Evolutionary conservation across 495 filamentous ascomycete genomes (phyloP).

Genomic region (Xylaria acuta): DNA sequence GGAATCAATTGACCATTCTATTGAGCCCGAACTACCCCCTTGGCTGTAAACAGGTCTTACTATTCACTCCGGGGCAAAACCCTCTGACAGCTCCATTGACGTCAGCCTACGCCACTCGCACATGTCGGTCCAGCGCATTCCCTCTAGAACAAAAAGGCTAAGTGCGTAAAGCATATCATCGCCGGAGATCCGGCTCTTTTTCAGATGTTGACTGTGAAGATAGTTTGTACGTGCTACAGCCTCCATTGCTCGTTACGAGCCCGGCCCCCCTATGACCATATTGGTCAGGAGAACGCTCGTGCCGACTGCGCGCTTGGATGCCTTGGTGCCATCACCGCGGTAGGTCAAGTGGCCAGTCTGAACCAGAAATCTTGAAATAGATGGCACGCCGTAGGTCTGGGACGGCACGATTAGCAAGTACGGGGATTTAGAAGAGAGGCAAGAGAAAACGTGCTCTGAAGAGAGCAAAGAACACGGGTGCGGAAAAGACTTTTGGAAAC

Average conservation of each 20-base stretch:
- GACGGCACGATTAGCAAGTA: background rate
- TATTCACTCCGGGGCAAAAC: too few relatives aligned
- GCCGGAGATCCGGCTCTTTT: conserved; percentile 48
- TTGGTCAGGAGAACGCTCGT: conserved; percentile 63
- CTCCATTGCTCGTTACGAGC: conserved; percentile 38
- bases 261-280: conserved; percentile 48
- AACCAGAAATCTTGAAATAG: background rate
- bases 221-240: conserved; percentile 58
- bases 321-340: conserved; percentile 46
- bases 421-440: background rate
- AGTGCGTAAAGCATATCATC: conserved; percentile 55
- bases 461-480: background rate
- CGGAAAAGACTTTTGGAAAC: background rate
- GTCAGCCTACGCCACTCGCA: conserved; percentile 54
- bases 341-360: background rate
- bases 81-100: too few relatives aligned
- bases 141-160: conserved; percentile 47
- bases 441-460: background rate
- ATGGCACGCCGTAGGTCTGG: background rate
- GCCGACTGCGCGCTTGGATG: conserved; percentile 66
- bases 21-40: too few relatives aligned
- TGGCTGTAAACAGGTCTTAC: too few relatives aligned
- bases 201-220: conserved; percentile 50
- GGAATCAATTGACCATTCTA: too few relatives aligned
- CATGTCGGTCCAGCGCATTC: conserved; percentile 38